Conservation (phyloP, 23 red algal species). For the Gracilariopsis chorda region DNA sequence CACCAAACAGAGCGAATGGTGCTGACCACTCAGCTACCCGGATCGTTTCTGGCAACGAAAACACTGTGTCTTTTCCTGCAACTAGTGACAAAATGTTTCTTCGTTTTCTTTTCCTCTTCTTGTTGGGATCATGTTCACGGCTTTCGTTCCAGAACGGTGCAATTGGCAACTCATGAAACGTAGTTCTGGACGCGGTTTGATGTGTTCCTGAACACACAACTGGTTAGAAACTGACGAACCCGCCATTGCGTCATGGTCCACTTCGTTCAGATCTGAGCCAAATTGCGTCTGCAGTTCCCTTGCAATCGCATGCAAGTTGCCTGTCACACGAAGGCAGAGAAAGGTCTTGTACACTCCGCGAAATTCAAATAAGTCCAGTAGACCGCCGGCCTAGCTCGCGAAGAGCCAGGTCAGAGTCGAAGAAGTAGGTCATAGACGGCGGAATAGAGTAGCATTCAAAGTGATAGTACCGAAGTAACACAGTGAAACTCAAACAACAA, state of each 20-base stretch:
- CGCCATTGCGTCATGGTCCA: constrained; percentile 16
- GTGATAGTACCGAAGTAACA: no score
- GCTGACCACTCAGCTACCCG: neutral
- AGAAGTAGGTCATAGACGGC: no score
- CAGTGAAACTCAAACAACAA: no score
- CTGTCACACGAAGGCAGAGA: no score
- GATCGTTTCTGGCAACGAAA: neutral
- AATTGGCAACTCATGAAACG: neutral
- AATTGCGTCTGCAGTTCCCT: constrained; percentile 25
- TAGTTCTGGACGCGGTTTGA: no score
- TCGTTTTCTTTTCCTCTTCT: neutral
- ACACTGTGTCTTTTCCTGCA: neutral
- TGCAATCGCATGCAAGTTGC: constrained; percentile 32
- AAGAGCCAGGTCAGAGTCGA: no score
- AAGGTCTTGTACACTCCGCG: no score
- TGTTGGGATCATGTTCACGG: no score
- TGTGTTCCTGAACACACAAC: constrained; percentile 16
- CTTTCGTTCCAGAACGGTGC: neutral
- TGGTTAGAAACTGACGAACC: neutral
- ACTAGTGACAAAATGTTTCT: neutral
- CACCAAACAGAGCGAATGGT: neutral
- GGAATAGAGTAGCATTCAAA: no score
- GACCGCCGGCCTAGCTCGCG: no score
- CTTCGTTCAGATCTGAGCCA: constrained; percentile 42
- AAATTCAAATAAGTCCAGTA: no score